Evolutionary conservation across 2,329 filamentous ascomycete species (phyloP).

Genomic region (Allantophomopsis lycopodina): DNA sequence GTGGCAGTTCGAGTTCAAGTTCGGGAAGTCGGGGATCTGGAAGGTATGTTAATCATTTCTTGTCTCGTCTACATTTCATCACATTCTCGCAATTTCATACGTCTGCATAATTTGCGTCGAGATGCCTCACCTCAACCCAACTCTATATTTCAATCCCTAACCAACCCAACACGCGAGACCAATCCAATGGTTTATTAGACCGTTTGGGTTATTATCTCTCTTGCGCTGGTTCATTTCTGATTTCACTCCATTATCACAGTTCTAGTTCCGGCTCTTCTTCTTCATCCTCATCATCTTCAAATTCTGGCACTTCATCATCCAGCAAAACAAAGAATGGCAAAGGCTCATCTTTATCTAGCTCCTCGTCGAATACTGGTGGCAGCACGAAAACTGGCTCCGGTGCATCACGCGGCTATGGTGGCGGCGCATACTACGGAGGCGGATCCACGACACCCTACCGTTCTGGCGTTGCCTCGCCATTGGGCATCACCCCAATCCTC

Average conservation of each 20-base stretch:
- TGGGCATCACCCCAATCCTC: slow-evolving; percentile 37
- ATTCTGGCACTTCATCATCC: background rate
- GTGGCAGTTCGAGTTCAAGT: background rate
- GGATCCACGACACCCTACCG: slow-evolving; percentile 48
- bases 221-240: background rate
- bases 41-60: no score
- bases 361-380: slow-evolving; percentile 26
- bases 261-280: background rate
- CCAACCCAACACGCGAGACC: background rate
- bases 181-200: background rate
- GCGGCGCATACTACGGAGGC: slow-evolving; percentile 52
- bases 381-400: slow-evolving; percentile 44
- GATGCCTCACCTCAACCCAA: no score
- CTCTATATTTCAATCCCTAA: no score
- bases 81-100: no score
- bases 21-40: background rate
- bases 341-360: slow-evolving; percentile 5
- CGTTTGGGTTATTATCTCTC: background rate
- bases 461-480: slow-evolving; percentile 32
- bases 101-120: background rate
- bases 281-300: background rate
- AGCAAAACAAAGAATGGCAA: no score
- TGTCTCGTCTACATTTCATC: background rate
- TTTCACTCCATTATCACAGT: background rate
- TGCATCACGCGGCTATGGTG: slow-evolving; percentile 39